Conservation (phyloP, 192 early-diverging fungal genomes). For the Dispira simplex region DNA sequence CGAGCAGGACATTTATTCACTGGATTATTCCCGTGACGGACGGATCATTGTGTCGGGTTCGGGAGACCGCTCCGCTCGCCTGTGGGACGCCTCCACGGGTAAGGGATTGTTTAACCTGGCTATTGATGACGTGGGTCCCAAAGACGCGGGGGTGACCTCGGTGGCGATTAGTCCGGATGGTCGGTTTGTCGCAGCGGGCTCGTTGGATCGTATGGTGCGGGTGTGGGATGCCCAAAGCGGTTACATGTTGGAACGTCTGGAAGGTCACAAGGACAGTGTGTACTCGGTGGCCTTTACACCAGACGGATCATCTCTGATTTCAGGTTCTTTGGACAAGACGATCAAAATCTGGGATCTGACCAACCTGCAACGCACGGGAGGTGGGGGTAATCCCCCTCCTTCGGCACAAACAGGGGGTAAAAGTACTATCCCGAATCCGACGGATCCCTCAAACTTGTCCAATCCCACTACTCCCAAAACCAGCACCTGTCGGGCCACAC, state of each 20-base stretch:
- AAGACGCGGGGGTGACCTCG: slow-evolving; percentile 91
- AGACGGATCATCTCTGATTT: slow-evolving; percentile 80
- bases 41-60: slow-evolving; percentile 77
- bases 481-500: slow-evolving; percentile 21
- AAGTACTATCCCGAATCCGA: too few relatives aligned
- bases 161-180: slow-evolving; percentile 87
- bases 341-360: slow-evolving; percentile 84
- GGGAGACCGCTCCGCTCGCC: slow-evolving; percentile 65
- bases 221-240: slow-evolving; percentile 81
- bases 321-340: slow-evolving; percentile 84
- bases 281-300: slow-evolving; percentile 92
- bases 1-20: slow-evolving; percentile 90
- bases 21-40: slow-evolving; percentile 91
- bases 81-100: slow-evolving; percentile 78
- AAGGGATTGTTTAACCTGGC: slow-evolving; percentile 50
- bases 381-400: slow-evolving; percentile 12
- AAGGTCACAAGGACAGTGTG: slow-evolving; percentile 91
- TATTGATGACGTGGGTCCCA: slow-evolving; percentile 64
- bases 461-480: slow-evolving; percentile 13
- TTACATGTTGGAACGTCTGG: slow-evolving; percentile 69
- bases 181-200: slow-evolving; percentile 72
- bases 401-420: too few relatives aligned
- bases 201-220: slow-evolving; percentile 83
- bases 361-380: slow-evolving; percentile 35
- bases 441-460: too few relatives aligned